Percentiles rank a stretch among this genome's conserved stretches.
phyloP scores from a whole-genome alignment of 257 asterid species.

The Marsdenia floribunda region DNA sequence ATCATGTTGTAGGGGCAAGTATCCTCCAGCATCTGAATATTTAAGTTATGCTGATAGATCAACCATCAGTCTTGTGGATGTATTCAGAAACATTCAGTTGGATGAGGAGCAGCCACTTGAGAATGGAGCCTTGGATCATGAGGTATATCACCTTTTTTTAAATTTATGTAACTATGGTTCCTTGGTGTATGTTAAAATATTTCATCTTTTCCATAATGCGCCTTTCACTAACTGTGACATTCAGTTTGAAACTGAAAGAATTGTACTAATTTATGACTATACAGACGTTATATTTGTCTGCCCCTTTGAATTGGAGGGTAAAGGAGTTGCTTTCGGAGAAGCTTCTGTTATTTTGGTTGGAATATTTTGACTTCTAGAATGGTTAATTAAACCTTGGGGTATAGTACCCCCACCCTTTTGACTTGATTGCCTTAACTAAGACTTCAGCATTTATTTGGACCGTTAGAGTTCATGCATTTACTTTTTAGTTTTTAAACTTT shows the following conservation, averaged over 20 bases:
- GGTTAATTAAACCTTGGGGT: not conserved
- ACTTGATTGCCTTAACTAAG: not conserved
- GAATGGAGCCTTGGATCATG: constrained; percentile 76
- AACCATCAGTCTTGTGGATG: constrained; percentile 70
- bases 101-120: constrained; percentile 68
- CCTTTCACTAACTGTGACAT: not conserved
- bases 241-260: not conserved
- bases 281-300: not conserved
- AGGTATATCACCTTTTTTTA: constrained; percentile 33
- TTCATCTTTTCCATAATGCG: not conserved
- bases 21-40: constrained; percentile 71
- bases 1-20: constrained; percentile 46
- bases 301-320: not conserved
- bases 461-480: not conserved
- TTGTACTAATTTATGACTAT: not conserved
- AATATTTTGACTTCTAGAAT: not conserved
- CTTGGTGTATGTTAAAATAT: not conserved
- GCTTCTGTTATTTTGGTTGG: not conserved
- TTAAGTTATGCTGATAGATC: constrained; percentile 56
- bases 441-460: not conserved
- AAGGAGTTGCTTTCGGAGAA: not conserved
- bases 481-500: not conserved
- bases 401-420: not conserved
- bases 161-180: not conserved
- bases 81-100: constrained; percentile 62